Evolutionary conservation across 176 grass and related monocot species (phyloP).

Genomic region (Lolium perenne): DNA sequence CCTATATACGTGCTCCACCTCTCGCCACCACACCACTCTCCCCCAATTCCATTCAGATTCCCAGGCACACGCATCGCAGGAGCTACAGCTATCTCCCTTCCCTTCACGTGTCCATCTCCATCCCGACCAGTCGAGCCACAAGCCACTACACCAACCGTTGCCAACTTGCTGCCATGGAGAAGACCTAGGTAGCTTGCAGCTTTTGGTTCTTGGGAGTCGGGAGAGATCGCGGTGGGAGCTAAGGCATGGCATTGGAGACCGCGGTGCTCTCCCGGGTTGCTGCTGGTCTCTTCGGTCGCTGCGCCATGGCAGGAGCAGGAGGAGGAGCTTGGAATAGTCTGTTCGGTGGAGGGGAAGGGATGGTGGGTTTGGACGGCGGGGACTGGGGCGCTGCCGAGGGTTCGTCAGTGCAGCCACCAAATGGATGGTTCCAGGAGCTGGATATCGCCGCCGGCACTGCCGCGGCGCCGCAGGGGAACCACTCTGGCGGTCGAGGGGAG

Average conservation of each 20-base stretch:
- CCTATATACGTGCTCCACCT: conserved; percentile 15
- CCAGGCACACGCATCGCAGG: neutral
- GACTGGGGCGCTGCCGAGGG: conserved; percentile 40
- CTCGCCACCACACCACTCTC: conserved; percentile 4
- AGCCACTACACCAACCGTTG: conserved; percentile 34
- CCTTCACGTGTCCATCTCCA: conserved; percentile 39
- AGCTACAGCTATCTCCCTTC: conserved; percentile 9
- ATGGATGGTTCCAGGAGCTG: conserved; percentile 44
- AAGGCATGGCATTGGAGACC: conserved; percentile 84
- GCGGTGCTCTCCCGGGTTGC: conserved; percentile 60
- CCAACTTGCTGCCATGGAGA: conserved; percentile 38
- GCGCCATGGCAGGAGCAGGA: conserved; percentile 52
- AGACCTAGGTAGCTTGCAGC: neutral
- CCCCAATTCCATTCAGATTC: conserved; percentile 31
- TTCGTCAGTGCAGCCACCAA: conserved; percentile 45
- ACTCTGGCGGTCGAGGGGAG: neutral
- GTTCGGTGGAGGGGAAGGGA: conserved; percentile 36
- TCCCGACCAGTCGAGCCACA: conserved; percentile 36
- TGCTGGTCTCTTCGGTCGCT: conserved; percentile 54
- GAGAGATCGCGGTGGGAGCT: conserved; percentile 8
- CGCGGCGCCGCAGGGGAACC: conserved; percentile 10
- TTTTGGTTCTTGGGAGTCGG: conserved; percentile 25
- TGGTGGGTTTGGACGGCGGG: conserved; percentile 23
- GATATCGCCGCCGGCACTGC: conserved; percentile 33
- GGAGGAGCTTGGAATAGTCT: conserved; percentile 45